Evolutionary conservation across 176 grass and related monocot genomes (phyloP), one percentile per base, ranked within the genome.

Genomic region (Aegilops longissima): DNA sequence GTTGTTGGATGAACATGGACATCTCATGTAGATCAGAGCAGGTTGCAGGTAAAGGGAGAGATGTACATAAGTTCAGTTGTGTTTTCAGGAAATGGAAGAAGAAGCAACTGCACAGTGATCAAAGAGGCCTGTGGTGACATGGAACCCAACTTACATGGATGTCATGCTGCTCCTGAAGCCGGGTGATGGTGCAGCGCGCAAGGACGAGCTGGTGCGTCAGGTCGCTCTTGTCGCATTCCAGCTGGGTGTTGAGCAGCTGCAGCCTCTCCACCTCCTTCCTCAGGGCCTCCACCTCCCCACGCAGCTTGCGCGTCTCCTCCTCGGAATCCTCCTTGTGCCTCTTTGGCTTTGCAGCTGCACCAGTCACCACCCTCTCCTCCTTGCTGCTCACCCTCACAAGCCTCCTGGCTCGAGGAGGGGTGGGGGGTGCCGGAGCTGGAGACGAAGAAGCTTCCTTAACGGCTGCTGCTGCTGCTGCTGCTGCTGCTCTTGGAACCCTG

Each of bases 261-360:
- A 95, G 85, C 77, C 84, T 86, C 83, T 92, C 76, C 83, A 95
- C 30, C 90, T 92, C 82, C 59, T 38, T 69, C 62, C 40, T 80
- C 38, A 95, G 71, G 34, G 54, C 70, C 47, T 85, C 64, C 54
- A 82, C 86, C 83, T 95, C 90, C 51, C 12, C 67, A 24, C 74
- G 84, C 69, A 91, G 72, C 25, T 77, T 71, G 24, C 42, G 82
- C 61, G 54, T 68, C 87, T 87, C 73, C 59, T 83, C 75, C 72
- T 92, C 83, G 11, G 81, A 45, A 76, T 92, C 61, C 40, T 87
- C 51, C 66, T 80, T 42, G 35, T 70, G 31, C 78, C 38, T 66
- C 78, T 80, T 80, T 66, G 78, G 62, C 79, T 67, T 77, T 56
- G 39, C 79, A 47, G 62, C 62, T 56, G 47, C 45, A 77, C 2